Conservation (phyloP, 2,329 filamentous ascomycete species). For the Sclerotinia glacialis region DNA sequence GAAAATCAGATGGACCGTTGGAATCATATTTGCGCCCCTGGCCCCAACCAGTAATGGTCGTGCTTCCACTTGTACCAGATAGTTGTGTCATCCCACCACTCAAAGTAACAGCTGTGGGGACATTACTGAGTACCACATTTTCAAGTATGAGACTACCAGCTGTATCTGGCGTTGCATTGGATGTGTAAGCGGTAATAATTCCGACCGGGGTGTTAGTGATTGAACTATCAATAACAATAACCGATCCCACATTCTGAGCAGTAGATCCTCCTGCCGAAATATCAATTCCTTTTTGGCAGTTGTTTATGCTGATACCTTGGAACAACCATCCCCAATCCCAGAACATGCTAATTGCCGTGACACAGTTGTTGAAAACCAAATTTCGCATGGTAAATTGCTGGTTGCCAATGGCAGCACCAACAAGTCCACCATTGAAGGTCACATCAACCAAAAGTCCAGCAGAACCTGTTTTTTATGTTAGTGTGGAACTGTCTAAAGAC, state of each 20-base stretch:
- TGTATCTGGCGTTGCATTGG: constrained; percentile 46
- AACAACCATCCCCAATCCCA: constrained; percentile 62
- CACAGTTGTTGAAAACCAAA: constrained; percentile 46
- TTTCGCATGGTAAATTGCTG: constrained; percentile 63
- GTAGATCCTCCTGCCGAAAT: constrained; percentile 45
- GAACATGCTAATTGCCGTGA: constrained; percentile 54
- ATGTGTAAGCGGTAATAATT: constrained; percentile 49
- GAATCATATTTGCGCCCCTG: constrained; percentile 52
- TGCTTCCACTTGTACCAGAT: constrained; percentile 22
- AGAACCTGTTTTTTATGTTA: constrained; percentile 43
- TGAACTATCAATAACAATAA: constrained; percentile 55
- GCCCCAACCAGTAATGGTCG: constrained; percentile 17
- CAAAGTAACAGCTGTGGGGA: constrained; percentile 30
- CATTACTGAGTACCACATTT: constrained; percentile 20
- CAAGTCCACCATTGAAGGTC: constrained; percentile 57
- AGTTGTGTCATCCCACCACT: constrained; percentile 39
- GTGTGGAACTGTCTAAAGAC: constrained; percentile 40
- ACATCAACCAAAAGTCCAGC: constrained; percentile 60
- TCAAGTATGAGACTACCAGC: constrained; percentile 22
- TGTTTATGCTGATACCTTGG: constrained; percentile 49
- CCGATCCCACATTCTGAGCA: constrained; percentile 52
- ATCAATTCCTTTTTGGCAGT: constrained; percentile 52
- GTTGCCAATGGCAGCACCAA: constrained; percentile 59
- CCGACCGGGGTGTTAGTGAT: constrained; percentile 50
- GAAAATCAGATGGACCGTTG: constrained; percentile 42